Evolutionary conservation across 2,329 filamentous ascomycete genomes (phyloP), one percentile per base, ranked within the genome.

Genomic region (Chlorencoelia australis): DNA sequence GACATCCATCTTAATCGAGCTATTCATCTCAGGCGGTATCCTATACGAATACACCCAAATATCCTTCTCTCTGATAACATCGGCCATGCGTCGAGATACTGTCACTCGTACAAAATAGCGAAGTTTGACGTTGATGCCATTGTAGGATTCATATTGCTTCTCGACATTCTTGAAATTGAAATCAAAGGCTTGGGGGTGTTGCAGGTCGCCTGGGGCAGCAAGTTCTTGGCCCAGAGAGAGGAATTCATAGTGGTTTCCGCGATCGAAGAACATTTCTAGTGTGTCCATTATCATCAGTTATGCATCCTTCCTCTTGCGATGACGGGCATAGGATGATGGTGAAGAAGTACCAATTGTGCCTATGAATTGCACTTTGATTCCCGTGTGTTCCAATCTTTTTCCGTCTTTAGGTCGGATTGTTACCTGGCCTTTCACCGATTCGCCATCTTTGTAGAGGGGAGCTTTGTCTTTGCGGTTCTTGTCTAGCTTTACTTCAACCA

Each of bases 151-250:
- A 71, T 98, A 98, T 63, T 94, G 88, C 71, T 98, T 98, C 73
- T 98, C 91, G 54, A 98, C 87, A 62, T 96, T 98, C 64, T 96
- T 96, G 76, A 98, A 98, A 68, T 95, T 94, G 75, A 98, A 98
- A 50, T 94, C 86, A 62, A 94, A 95, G 32, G 88, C 95, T 67
- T 98, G 91, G 28, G 91, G 91, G 64, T 98, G 93, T 60, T 96
- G 91, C 40, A 98, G 82, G 68, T 98, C 91, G 61, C 91, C 91
- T 2, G 91, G 91, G 13, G 91, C 88, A 13, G 91, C 91, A 26
- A 98, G 79, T 65, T 98, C 91, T 64, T 96, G 93, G 53, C 91
- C 89, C 18, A 96, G 76, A 22, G 87, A 94, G 42, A 98, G 81
- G 64, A 98, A 98, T 65, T 98, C 91, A 70, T 98, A 94, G 67